Percentiles rank a stretch among this genome's conserved stretches.
Conservation (phyloP, 148 eudicot species). For the Hydrangea macrophylla region DNA sequence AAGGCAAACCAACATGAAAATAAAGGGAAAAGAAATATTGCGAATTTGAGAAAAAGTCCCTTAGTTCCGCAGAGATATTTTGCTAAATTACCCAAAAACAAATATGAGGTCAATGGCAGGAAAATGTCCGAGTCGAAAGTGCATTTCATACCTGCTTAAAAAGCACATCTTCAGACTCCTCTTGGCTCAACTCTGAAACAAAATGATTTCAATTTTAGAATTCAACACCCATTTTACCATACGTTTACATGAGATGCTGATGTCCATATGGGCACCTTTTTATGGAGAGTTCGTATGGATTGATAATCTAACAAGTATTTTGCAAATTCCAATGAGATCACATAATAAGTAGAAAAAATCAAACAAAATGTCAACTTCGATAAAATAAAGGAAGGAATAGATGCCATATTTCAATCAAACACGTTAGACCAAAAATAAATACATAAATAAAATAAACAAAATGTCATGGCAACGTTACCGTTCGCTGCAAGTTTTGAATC, state of each 20-base stretch:
- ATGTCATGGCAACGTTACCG: no score
- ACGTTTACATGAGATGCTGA: not conserved
- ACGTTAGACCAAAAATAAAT: no score
- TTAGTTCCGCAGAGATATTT: not conserved
- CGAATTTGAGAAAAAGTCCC: not conserved
- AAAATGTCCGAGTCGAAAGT: not conserved
- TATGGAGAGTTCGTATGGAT: not conserved
- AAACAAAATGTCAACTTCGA: no score
- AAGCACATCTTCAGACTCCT: conserved; percentile 76
- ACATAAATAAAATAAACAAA: no score
- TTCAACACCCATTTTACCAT: conserved; percentile 1
- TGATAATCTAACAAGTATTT: no score
- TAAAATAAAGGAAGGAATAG: no score
- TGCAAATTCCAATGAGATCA: no score
- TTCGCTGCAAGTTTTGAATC: no score
- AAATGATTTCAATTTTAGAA: not conserved
- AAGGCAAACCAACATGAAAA: not conserved
- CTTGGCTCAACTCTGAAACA: conserved; percentile 68
- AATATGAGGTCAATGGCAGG: not conserved
- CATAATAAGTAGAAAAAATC: no score
- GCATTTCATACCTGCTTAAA: conserved; percentile 66
- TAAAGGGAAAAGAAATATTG: not conserved
- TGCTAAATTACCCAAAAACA: not conserved
- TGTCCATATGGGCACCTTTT: not conserved
- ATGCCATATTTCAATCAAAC: no score